Conservation (phyloP, 306 rosid genomes). For the Corylus avellana region DNA sequence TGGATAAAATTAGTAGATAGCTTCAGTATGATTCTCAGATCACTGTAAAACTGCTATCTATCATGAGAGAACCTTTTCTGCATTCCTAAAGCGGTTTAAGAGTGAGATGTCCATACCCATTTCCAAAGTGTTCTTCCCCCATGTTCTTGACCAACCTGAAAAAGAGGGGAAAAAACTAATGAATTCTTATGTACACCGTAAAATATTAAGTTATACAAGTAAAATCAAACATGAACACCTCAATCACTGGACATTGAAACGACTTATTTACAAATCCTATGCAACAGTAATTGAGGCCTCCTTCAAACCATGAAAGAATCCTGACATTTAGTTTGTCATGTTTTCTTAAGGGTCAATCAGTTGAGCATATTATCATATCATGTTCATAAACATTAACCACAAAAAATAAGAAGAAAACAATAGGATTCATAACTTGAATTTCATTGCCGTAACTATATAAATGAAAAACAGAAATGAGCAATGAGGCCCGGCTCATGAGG, state of each 20-base stretch:
- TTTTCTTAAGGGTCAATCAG: background rate
- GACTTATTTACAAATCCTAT: background rate
- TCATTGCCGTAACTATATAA: too few relatives aligned
- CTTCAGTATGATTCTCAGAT: background rate
- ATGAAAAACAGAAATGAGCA: too few relatives aligned
- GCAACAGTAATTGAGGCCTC: background rate
- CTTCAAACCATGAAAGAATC: background rate
- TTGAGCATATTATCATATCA: background rate
- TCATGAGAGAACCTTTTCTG: background rate
- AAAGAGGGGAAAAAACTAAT: slow-evolving; percentile 22
- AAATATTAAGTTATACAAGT: background rate
- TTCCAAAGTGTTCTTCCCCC: slow-evolving; percentile 99
- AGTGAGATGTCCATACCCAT: slow-evolving; percentile 59
- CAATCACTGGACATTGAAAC: background rate
- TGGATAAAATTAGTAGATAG: too few relatives aligned
- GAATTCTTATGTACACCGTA: slow-evolving; percentile 12
- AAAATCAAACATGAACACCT: slow-evolving; percentile 19
- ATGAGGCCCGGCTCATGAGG: too few relatives aligned
- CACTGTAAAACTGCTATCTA: background rate
- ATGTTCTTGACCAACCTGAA: slow-evolving; percentile 97
- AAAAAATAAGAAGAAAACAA: too few relatives aligned
- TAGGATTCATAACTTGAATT: too few relatives aligned
- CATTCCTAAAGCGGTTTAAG: slow-evolving; percentile 12
- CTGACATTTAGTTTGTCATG: background rate
- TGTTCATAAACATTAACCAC: background rate